Conservation (phyloP, 1,139 yeast species). For the Pichia sp. region DNA sequence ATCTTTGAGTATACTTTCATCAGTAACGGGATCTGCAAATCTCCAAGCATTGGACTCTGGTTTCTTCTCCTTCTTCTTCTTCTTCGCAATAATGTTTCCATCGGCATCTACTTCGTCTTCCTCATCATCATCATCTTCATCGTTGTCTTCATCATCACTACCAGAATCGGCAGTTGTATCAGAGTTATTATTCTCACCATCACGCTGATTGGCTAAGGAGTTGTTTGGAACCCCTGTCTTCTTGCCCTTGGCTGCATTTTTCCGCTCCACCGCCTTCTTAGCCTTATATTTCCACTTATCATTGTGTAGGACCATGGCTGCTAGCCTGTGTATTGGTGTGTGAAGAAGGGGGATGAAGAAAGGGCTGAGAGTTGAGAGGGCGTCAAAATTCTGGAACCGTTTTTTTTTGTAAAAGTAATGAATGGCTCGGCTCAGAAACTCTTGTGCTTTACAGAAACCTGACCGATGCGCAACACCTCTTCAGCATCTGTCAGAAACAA, state of each 20-base stretch:
- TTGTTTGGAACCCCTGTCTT: neutral
- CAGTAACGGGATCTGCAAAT: conserved; percentile 16
- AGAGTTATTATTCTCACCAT: conserved; percentile 1
- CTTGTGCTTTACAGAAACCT: too few species aligned
- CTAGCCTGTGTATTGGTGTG: too few species aligned
- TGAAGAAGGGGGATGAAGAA: neutral
- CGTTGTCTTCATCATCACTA: neutral
- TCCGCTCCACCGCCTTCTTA: conserved; percentile 24
- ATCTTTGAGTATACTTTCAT: conserved; percentile 14
- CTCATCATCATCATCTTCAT: conserved; percentile 1
- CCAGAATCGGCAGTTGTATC: too few species aligned
- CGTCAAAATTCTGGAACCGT: too few species aligned
- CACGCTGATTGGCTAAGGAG: neutral
- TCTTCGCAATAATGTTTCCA: conserved; percentile 1
- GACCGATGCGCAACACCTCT: too few species aligned
- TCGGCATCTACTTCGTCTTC: neutral
- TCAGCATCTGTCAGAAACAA: too few species aligned
- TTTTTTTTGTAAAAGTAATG: too few species aligned
- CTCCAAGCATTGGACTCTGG: conserved; percentile 20
- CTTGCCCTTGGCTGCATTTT: conserved; percentile 18
- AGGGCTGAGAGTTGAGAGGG: too few species aligned
- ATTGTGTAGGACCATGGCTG: conserved; percentile 28
- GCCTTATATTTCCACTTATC: conserved; percentile 31
- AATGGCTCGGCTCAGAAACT: too few species aligned
- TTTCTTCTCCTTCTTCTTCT: conserved; percentile 2